Percentiles rank a stretch among this genome's conserved stretches.
These are phyloP conservation scores for Primulina eburnea DNA, from an alignment of 257 asterid genomes.

Conservation along the genomic window DNA sequence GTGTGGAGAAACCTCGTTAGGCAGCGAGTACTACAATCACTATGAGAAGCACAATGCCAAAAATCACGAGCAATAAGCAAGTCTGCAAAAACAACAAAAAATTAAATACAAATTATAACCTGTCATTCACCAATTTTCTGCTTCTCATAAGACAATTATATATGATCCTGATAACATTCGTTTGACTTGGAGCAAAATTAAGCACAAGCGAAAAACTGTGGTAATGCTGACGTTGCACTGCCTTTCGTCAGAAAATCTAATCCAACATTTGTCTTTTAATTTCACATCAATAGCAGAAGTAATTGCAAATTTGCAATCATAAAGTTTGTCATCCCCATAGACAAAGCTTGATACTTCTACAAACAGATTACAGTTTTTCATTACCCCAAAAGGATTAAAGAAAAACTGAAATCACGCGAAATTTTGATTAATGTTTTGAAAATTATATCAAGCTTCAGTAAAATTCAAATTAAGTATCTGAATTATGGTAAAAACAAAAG, in stretches of 20 bases:
- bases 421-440: not conserved
- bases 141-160: not conserved
- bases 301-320: not conserved
- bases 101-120: not conserved
- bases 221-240: not conserved
- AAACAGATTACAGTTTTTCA: too few relatives aligned
- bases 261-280: not conserved
- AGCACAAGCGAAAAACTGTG: too few relatives aligned
- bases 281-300: not conserved
- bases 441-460: too few relatives aligned
- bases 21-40: conserved; percentile 37
- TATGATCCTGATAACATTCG: not conserved
- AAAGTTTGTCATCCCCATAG: not conserved
- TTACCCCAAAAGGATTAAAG: not conserved
- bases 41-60: conserved; percentile 49
- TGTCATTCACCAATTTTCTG: not conserved
- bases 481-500: not conserved
- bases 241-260: not conserved
- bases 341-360: too few relatives aligned
- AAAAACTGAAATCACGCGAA: not conserved
- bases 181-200: not conserved
- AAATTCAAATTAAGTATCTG: too few relatives aligned
- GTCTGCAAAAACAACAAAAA: conserved; percentile 37
- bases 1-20: conserved; percentile 5
- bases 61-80: conserved; percentile 50